Conservation (phyloP, 768 basidiomycete species). For the Russula vinacea region DNA sequence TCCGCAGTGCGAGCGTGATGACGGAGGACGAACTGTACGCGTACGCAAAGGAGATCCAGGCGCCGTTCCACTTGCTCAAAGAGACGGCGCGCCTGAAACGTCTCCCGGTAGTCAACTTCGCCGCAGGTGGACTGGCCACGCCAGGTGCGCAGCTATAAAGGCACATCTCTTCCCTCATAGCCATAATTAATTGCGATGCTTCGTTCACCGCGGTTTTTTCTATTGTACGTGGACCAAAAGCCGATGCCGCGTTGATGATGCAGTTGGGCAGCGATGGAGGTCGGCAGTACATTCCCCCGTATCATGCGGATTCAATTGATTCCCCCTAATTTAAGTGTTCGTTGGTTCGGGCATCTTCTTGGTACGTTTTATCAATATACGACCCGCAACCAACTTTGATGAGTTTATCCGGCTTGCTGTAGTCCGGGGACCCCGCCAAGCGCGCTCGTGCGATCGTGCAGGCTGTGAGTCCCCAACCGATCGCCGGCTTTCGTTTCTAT, state of each 20-base stretch:
- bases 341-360: conserved; percentile 98
- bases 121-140: conserved; percentile 90
- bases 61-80: conserved; percentile 93
- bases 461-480: conserved; percentile 52
- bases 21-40: conserved; percentile 92
- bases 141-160: conserved; percentile 53
- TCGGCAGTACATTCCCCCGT: conserved; percentile 39
- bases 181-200: conserved; percentile 11
- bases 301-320: conserved; percentile 8
- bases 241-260: conserved; percentile 99
- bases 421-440: conserved; percentile 92
- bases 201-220: conserved; percentile 4
- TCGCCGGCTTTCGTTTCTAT: conserved; percentile 15
- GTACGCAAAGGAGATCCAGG: conserved; percentile 88
- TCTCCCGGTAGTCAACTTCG: conserved; percentile 95
- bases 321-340: conserved; percentile 62
- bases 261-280: conserved; percentile 96
- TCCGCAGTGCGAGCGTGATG: conserved; percentile 83
- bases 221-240: conserved; percentile 40
- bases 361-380: conserved; percentile 44
- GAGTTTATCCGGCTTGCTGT: conserved; percentile 10
- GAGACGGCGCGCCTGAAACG: conserved; percentile 92
- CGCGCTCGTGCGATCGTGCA: conserved; percentile 95
- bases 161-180: background rate
- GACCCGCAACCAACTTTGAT: conserved; percentile 4